Conservation (phyloP, 257 asterid species). For the Catharanthus roseus region DNA sequence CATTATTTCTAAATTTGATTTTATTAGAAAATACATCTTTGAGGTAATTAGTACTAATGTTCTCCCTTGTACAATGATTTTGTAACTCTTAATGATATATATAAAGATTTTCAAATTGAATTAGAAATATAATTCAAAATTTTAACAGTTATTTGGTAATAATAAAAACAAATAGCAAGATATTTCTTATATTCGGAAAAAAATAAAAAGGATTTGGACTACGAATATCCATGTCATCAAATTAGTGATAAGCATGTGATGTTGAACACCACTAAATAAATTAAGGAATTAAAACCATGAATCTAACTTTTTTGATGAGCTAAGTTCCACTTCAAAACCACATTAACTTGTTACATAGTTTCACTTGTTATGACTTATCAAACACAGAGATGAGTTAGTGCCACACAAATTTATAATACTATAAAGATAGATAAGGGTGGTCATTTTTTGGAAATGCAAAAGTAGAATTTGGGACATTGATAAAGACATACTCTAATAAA, state of each 20-base stretch:
- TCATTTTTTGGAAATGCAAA: neutral
- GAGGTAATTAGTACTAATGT: too few relatives aligned
- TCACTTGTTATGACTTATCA: neutral
- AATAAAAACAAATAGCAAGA: too few relatives aligned
- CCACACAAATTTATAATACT: neutral
- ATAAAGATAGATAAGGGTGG: too few relatives aligned
- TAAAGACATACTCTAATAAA: neutral
- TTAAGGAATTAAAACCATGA: neutral
- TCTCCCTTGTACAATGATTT: too few relatives aligned
- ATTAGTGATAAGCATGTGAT: constrained; percentile 11
- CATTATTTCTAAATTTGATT: too few relatives aligned
- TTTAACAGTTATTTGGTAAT: too few relatives aligned
- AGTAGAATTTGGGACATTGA: neutral
- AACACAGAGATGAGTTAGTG: neutral
- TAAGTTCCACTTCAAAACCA: constrained; percentile 8
- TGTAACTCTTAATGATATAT: too few relatives aligned
- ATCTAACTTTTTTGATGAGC: neutral
- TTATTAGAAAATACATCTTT: too few relatives aligned
- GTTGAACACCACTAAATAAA: neutral
- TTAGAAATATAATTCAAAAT: too few relatives aligned
- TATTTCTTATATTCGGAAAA: too few relatives aligned
- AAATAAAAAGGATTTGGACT: too few relatives aligned
- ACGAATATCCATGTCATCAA: neutral
- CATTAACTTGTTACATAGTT: neutral
- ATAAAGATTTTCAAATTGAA: too few relatives aligned